Conservation (phyloP, 106 monocot genomes). For the Gastrodia elata region DNA sequence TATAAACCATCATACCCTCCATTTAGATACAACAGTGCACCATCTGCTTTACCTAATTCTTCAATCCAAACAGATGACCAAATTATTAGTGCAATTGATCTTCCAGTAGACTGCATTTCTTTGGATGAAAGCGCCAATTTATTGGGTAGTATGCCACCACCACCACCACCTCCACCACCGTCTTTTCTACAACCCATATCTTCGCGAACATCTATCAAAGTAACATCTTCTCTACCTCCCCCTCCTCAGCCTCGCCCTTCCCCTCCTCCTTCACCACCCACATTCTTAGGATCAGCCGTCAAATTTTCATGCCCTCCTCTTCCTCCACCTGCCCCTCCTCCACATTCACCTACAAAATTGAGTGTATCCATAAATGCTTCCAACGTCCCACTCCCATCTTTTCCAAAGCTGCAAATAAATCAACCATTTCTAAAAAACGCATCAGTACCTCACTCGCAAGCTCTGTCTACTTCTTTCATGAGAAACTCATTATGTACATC, state of each 20-base stretch:
- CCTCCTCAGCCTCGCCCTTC: background rate
- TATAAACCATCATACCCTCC: constrained; percentile 65
- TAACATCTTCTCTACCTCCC: background rate
- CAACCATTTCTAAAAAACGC: background rate
- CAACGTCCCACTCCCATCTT: no score
- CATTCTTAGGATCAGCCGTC: background rate
- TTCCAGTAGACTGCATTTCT: background rate
- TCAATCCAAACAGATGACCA: constrained; percentile 22
- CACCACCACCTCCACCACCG: constrained; percentile 2
- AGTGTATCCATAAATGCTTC: background rate
- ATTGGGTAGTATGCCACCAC: background rate
- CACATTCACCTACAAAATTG: no score
- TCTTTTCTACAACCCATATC: background rate
- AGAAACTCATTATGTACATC: background rate
- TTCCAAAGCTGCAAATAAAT: background rate
- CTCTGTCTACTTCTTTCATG: background rate
- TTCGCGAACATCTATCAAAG: background rate
- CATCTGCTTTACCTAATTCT: constrained; percentile 51
- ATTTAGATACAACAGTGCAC: constrained; percentile 80
- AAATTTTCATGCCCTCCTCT: background rate
- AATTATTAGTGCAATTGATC: background rate
- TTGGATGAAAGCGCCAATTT: constrained; percentile 3
- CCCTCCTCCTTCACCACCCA: background rate
- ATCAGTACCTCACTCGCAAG: background rate
- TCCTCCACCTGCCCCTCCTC: background rate